Conservation (phyloP, 2,329 filamentous ascomycete genomes). For the Phyllosticta citribraziliensis region DNA sequence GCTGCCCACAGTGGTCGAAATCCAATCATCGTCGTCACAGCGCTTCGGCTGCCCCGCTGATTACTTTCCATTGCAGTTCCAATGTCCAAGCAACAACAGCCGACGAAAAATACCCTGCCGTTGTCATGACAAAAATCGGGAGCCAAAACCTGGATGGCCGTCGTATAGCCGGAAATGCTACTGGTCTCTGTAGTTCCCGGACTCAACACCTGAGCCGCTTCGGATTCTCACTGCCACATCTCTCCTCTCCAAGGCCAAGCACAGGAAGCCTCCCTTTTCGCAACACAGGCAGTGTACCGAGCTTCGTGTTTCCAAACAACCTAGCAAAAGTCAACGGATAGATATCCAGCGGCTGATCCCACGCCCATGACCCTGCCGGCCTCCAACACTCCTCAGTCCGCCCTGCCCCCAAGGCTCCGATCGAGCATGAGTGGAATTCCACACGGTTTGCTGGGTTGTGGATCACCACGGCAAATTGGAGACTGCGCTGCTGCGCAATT, state of each 20-base stretch:
- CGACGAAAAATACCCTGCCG: neutral
- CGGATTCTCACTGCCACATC: too few species aligned
- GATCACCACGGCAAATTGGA: neutral
- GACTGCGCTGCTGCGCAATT: neutral
- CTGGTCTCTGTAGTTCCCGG: too few species aligned
- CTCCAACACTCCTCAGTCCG: neutral
- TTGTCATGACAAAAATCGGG: neutral
- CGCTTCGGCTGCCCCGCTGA: neutral
- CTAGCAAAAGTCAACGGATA: too few species aligned
- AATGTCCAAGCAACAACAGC: neutral
- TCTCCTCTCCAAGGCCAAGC: too few species aligned
- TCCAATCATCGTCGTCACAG: neutral
- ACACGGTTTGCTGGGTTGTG: neutral
- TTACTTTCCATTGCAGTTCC: neutral
- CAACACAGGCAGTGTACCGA: too few species aligned
- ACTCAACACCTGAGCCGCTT: too few species aligned
- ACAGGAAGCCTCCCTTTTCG: too few species aligned
- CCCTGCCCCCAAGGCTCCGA: neutral
- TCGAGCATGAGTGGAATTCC: neutral
- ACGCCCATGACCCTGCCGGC: neutral
- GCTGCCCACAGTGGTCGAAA: neutral
- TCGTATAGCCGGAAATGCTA: too few species aligned
- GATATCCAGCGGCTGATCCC: neutral
- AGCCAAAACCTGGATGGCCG: neutral
- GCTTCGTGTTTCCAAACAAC: too few species aligned